Conservation (phyloP, 192 early-diverging fungal species). For the Dimargaris verticillata region DNA sequence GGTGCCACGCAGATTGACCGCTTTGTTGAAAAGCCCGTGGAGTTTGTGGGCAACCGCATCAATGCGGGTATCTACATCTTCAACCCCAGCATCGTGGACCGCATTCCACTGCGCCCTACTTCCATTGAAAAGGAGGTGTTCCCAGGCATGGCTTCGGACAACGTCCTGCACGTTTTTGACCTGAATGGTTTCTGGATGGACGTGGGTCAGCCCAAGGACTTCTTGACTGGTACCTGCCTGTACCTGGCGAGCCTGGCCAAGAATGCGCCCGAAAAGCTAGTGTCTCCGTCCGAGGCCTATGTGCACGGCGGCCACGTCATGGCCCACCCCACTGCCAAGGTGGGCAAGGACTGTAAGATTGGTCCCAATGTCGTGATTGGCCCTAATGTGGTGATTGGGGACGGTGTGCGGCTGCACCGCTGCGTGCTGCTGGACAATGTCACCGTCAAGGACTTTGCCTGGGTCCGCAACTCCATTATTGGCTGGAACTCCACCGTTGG, state of each 20-base stretch:
- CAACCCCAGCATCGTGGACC: slow-evolving; percentile 71
- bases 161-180: slow-evolving; percentile 80
- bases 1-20: slow-evolving; percentile 59
- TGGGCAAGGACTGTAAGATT: slow-evolving; percentile 91
- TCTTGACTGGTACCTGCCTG: slow-evolving; percentile 83
- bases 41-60: slow-evolving; percentile 94
- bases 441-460: slow-evolving; percentile 74
- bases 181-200: slow-evolving; percentile 98
- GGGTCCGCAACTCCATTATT: slow-evolving; percentile 79
- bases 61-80: slow-evolving; percentile 99
- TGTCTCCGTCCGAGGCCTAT: slow-evolving; percentile 44
- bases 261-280: slow-evolving; percentile 51
- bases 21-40: slow-evolving; percentile 95
- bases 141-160: slow-evolving; percentile 77
- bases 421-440: slow-evolving; percentile 77
- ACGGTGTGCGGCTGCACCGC: slow-evolving; percentile 83
- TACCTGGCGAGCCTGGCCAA: slow-evolving; percentile 75
- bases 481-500: slow-evolving; percentile 95
- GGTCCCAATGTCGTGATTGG: slow-evolving; percentile 96
- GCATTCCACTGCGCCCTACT: slow-evolving; percentile 89
- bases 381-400: slow-evolving; percentile 74
- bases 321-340: slow-evolving; percentile 76
- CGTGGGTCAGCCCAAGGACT: slow-evolving; percentile 98
- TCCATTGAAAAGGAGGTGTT: slow-evolving; percentile 98
- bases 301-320: slow-evolving; percentile 80